Base-by-base conservation (phyloP, 1,139 yeast genomes). In the Zygosaccharomyces sapae region DNA sequence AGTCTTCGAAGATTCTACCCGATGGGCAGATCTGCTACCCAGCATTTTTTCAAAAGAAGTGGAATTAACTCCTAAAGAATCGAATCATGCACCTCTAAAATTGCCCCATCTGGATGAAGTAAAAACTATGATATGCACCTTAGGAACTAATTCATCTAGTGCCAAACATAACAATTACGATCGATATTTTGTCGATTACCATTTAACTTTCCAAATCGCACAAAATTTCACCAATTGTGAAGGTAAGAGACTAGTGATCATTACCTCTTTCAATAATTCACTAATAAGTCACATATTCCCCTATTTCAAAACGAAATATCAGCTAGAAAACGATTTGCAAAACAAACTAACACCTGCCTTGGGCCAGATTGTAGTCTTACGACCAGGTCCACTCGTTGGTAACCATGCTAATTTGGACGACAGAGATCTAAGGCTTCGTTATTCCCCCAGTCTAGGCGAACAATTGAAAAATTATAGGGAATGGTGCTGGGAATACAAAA, bases 301-400 rank as follows among this genome's bases (percentile, higher is more conserved):
- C 2, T 66, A 66, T 38, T 64, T 66, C 42, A 45, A 38, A 18
- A 47, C 54, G 4, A 61, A 61, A 49, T 42, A 47, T 24, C 49
- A 44, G 19, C 38, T 65, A 38, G 68, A 66, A 47, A 47, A 53
- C 3, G 54, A 55, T 34, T 45, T 63, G 38, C 56, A 55, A 25
- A 45, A 55, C n/a, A 53, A 48, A 2, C 37, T 62, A 7, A 31
- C 40, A 10, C 49, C 53, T 4, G 45, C 50, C 0, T 24, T 63
- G 10, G 52, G 54, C 4, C 54, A 53, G n/a, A 45, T 63, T 2
- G 29, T 57, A 3, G 51, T 66, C 2, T 42, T 66, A 8, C 56
- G 67, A 49, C 69, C 70, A 2, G 70, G 70, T 2, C 67, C 70
- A 5, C 37, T 66, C 7, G 50, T 57, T 24, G 70, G 69, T 2